Conservation (phyloP, 441 rosid species). For the Melastoma candidum region DNA sequence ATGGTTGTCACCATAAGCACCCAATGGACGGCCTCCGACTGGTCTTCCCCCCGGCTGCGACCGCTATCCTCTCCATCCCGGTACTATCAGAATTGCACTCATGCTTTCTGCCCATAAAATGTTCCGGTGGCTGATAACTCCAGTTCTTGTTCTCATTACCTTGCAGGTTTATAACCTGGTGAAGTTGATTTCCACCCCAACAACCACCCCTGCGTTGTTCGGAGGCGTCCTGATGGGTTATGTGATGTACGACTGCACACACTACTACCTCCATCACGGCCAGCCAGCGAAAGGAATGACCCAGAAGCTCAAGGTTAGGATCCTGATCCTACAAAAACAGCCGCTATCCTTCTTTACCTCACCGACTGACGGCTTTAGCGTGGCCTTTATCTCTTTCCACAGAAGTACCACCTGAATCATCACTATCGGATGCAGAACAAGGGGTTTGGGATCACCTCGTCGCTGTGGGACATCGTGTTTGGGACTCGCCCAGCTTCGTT, state of each 20-base stretch:
- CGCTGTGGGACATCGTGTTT: slow-evolving; percentile 82
- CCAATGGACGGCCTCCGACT: slow-evolving; percentile 96
- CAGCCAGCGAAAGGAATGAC: slow-evolving; percentile 53
- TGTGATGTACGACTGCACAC: slow-evolving; percentile 85
- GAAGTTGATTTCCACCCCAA: slow-evolving; percentile 48
- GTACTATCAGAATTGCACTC: slow-evolving; percentile 28
- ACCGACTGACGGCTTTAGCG: no score
- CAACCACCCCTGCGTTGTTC: slow-evolving; percentile 69
- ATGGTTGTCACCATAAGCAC: slow-evolving; percentile 98
- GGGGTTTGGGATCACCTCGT: slow-evolving; percentile 93
- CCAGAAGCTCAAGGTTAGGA: slow-evolving; percentile 69
- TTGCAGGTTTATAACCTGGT: slow-evolving; percentile 71
- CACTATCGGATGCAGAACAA: slow-evolving; percentile 78
- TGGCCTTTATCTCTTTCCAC: slow-evolving; percentile 5
- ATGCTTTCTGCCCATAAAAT: no score
- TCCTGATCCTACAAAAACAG: background rate
- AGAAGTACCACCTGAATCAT: slow-evolving; percentile 97
- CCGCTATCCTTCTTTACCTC: no score
- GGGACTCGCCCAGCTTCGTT: slow-evolving; percentile 53
- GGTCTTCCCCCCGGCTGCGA: slow-evolving; percentile 90
- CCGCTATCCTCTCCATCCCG: slow-evolving; percentile 63
- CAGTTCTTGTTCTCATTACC: background rate
- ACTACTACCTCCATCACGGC: slow-evolving; percentile 91
- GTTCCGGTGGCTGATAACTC: no score
- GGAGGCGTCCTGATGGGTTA: slow-evolving; percentile 93